phyloP scores from a whole-genome alignment of 352 stramenopile genomes.

The Pythium aquatile region DNA sequence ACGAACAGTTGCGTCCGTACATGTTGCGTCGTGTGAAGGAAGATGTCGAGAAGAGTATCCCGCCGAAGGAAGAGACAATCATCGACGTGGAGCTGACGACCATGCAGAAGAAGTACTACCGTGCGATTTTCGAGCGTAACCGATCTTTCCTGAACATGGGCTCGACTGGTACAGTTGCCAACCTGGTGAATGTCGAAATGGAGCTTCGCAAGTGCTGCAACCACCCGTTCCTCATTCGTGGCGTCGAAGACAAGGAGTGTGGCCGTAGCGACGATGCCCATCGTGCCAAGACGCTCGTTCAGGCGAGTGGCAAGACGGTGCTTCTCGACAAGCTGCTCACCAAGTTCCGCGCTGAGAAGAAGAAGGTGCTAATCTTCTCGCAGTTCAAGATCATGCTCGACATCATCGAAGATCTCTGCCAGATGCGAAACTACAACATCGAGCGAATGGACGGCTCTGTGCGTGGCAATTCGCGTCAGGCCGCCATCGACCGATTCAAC shows the following conservation, averaged over 20 bases:
- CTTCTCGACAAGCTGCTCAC: slow-evolving; percentile 98
- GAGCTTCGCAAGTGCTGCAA: slow-evolving; percentile 99
- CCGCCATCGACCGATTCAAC: slow-evolving; percentile 98
- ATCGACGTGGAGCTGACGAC: slow-evolving; percentile 99
- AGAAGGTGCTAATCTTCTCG: slow-evolving; percentile 99
- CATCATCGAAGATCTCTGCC: slow-evolving; percentile 91
- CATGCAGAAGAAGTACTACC: slow-evolving; percentile 97
- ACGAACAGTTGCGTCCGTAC: slow-evolving; percentile 97
- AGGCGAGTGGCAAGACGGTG: slow-evolving; percentile 96
- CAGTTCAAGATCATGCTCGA: slow-evolving; percentile 99
- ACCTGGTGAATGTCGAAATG: slow-evolving; percentile 99
- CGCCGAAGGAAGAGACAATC: slow-evolving; percentile 98
- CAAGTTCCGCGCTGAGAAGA: slow-evolving; percentile 95
- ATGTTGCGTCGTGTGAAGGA: slow-evolving; percentile 99
- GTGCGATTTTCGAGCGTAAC: slow-evolving; percentile 99
- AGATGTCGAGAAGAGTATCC: slow-evolving; percentile 99
- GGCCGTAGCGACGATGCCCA: slow-evolving; percentile 62
- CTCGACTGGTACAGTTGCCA: slow-evolving; percentile 89
- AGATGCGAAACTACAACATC: slow-evolving; percentile 83
- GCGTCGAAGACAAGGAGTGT: slow-evolving; percentile 98
- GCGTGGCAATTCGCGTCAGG: slow-evolving; percentile 96
- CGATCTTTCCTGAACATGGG: slow-evolving; percentile 89
- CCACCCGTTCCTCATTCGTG: slow-evolving; percentile 98
- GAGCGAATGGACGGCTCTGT: slow-evolving; percentile 97
- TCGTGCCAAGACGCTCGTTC: slow-evolving; percentile 71